phyloP scores from a whole-genome alignment of 176 grass and related monocot species.

The Carex myosuroides region DNA sequence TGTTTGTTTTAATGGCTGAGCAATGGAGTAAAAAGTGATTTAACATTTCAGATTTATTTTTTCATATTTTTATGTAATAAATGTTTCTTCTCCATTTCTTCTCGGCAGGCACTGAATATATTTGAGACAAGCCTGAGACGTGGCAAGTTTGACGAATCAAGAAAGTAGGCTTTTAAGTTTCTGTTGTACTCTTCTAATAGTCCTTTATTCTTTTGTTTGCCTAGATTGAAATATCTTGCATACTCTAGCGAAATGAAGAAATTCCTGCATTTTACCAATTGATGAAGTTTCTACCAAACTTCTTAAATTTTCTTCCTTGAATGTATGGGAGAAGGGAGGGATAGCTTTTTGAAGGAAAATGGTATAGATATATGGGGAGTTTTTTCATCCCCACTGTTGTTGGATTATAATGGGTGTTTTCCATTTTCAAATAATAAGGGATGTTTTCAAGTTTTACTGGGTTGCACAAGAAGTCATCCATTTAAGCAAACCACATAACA shows the following conservation, averaged over 20 bases:
- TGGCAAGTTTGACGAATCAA: constrained; percentile 54
- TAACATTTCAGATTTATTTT: constrained; percentile 2
- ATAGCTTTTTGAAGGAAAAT: background rate
- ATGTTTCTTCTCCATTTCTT: background rate
- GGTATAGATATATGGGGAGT: background rate
- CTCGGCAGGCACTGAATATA: constrained; percentile 50
- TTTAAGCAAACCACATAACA: background rate
- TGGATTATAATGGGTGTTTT: background rate
- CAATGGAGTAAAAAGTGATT: background rate
- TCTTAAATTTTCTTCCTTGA: background rate
- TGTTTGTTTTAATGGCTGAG: constrained; percentile 2
- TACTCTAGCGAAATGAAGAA: background rate
- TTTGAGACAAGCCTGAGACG: constrained; percentile 52
- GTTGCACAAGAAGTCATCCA: background rate
- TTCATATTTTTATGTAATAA: background rate
- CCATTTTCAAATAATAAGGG: background rate
- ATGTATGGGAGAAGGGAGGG: background rate
- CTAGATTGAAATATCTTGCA: background rate
- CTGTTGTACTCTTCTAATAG: background rate
- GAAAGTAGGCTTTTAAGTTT: constrained; percentile 26
- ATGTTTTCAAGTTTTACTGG: background rate
- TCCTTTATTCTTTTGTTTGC: background rate
- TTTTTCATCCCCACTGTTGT: background rate
- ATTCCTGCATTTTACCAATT: background rate
- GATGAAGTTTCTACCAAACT: background rate